Percentiles rank a stretch among this genome's conserved stretches.
phyloP scores from a whole-genome alignment of 2,329 filamentous ascomycete genomes.

The Stagonosporopsis rhizophila region DNA sequence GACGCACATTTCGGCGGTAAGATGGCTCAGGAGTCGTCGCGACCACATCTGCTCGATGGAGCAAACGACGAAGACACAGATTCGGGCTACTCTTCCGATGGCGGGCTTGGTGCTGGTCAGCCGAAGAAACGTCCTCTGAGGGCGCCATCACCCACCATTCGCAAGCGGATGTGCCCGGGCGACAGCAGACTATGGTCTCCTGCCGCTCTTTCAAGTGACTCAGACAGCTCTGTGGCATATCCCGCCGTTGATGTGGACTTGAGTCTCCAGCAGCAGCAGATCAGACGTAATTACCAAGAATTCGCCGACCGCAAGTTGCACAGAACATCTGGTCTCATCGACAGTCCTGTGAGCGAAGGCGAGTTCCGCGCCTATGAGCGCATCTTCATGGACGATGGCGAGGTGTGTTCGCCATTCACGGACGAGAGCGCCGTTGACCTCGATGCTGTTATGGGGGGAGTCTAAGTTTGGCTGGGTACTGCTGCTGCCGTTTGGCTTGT shows the following conservation, averaged over 20 bases:
- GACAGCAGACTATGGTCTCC: not conserved
- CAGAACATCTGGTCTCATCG: not conserved
- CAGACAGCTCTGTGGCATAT: not conserved
- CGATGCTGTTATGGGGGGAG: conserved; percentile 1
- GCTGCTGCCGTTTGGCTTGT: not conserved
- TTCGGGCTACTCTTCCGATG: not conserved
- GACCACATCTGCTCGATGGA: not conserved
- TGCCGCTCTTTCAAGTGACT: too few relatives aligned
- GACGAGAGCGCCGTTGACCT: not conserved
- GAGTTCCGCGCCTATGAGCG: conserved; percentile 26
- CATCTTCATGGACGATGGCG: conserved; percentile 26
- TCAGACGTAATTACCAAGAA: conserved; percentile 25
- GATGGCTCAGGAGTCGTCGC: not conserved
- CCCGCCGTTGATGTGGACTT: not conserved
- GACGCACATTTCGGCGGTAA: not conserved
- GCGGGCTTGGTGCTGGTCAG: not conserved
- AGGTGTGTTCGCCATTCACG: conserved; percentile 4
- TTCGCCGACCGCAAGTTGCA: conserved; percentile 17
- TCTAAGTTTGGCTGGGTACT: not conserved
- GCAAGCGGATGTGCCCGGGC: not conserved
- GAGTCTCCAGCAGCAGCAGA: conserved; percentile 11
- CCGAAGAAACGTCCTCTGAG: not conserved
- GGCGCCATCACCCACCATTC: not conserved
- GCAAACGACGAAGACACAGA: not conserved
- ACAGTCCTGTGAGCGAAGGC: conserved; percentile 16